Conservation (phyloP, 148 eudicot species). For the Heliosperma pusillum region DNA sequence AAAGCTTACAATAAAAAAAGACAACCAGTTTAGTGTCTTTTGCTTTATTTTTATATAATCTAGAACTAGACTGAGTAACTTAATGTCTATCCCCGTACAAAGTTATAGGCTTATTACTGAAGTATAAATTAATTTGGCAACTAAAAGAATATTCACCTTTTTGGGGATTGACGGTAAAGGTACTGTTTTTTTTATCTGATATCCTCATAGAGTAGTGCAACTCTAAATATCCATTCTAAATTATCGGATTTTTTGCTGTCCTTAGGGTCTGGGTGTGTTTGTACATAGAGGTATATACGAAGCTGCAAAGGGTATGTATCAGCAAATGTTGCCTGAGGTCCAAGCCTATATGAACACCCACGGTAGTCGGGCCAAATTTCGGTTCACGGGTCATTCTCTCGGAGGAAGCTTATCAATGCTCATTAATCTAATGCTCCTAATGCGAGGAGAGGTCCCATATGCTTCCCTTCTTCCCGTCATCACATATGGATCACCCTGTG, state of each 20-base stretch:
- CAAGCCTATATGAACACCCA: slow-evolving; percentile 54
- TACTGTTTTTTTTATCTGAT: no score
- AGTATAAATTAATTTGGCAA: no score
- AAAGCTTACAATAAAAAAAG: no score
- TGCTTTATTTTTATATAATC: no score
- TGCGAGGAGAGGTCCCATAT: slow-evolving; percentile 66
- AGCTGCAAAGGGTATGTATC: slow-evolving; percentile 94
- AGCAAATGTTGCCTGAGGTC: slow-evolving; percentile 86
- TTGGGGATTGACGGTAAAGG: no score
- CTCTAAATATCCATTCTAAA: neutral
- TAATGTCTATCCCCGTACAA: no score
- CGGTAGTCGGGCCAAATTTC: slow-evolving; percentile 70
- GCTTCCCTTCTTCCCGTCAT: slow-evolving; percentile 84
- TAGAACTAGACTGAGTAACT: no score
- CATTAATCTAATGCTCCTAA: slow-evolving; percentile 77
- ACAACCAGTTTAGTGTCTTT: no score
- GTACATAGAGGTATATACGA: slow-evolving; percentile 99
- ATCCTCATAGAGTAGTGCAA: no score
- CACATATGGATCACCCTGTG: slow-evolving; percentile 80
- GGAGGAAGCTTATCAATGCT: slow-evolving; percentile 91
- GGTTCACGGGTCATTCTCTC: slow-evolving; percentile 96
- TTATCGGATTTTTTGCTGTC: neutral
- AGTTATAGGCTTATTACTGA: no score
- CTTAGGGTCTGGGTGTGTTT: slow-evolving; percentile 70
- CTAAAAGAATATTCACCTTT: no score